Evolutionary conservation across 495 filamentous ascomycete genomes (phyloP).

Genomic region (Penicillium cinerascens): DNA sequence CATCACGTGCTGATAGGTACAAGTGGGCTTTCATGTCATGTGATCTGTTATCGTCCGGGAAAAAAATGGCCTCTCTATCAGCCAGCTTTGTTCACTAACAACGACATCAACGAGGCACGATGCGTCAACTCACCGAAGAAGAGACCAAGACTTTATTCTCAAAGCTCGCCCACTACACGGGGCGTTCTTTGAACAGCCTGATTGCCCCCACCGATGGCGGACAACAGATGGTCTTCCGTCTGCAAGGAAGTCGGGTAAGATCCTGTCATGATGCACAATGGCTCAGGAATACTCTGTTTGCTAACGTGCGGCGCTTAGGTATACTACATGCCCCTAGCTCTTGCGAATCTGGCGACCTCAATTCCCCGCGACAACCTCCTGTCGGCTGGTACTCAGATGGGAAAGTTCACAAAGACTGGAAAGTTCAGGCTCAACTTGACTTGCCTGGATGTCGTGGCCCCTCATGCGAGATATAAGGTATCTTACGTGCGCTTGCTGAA

Average conservation of each 20-base stretch:
- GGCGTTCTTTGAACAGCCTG: conserved; percentile 71
- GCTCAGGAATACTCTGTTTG: background rate
- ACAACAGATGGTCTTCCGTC: conserved; percentile 74
- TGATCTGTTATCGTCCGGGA: background rate
- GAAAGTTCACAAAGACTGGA: conserved; percentile 77
- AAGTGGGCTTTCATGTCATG: background rate
- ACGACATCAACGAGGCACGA: conserved; percentile 29
- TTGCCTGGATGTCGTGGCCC: conserved; percentile 72
- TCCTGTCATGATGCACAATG: background rate
- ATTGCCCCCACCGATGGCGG: conserved; percentile 68
- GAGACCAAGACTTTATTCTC: conserved; percentile 62
- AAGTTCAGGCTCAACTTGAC: conserved; percentile 59
- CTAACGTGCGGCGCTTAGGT: background rate
- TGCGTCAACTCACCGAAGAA: conserved; percentile 71
- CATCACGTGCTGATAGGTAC: background rate
- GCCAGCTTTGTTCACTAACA: background rate
- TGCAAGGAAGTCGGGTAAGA: conserved; percentile 66
- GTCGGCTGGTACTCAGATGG: conserved; percentile 63
- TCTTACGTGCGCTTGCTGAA: background rate
- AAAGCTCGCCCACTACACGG: conserved; percentile 83
- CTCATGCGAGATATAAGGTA: conserved; percentile 79
- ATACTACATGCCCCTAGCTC: conserved; percentile 80
- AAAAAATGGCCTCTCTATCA: background rate
- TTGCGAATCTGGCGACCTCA: conserved; percentile 87
- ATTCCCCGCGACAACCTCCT: conserved; percentile 76